Base-by-base conservation (phyloP, 768 basidiomycete species). In the Sporobolomyces pararoseus region DNA sequence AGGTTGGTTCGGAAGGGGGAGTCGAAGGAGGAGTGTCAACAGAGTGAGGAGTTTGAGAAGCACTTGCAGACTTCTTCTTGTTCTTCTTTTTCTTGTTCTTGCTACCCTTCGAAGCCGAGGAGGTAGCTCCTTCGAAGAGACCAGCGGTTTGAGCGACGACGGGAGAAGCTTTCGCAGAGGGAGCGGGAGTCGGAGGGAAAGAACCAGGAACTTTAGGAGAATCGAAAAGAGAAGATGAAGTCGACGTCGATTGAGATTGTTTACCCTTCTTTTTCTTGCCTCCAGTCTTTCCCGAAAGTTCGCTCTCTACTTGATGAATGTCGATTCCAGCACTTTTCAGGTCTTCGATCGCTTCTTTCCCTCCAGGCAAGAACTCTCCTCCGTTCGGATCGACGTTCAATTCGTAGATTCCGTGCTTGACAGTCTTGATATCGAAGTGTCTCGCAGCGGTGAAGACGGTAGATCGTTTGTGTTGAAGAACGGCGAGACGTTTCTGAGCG, bases 391-490 rank as follows among this genome's bases (percentile, higher is more conserved):
- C 88, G 65, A 90, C 87, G 37, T 80, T 69, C 52, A 87, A 83
- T 80, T 88, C 88, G 84, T 85, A 88, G 27, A 89, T 79, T 34
- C 85, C 85, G 71, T 84, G 84, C 80, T 84, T 86, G 61, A 89
- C 88, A 57, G 79, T 79, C 12, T 79, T 82, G 23, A 78, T 75
- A 42, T 88, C 81, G 16, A 84, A 83, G 21, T 79, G 77, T 23
- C 88, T 85, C 54, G 88, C 87, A 31, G 88, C 87, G 21, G 83
- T 80, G 78, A 91, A 90, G 34, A 85, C 83, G 37, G 81, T 81
- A 21, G 87, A 87, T 63, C 89, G 85, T 52, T 81, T 80, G 34
- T 75, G 78, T 75, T 90, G 89, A 35, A 81, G 79, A 66, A 82
- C 82, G 75, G 84, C 42, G 2, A 67, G 60, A n/a, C 58, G 65